A percentile compares a stretch with the other conserved stretches of the same genome.
phyloP scores from a whole-genome alignment of 805 yeast genomes.

The Candida vartiovaarae region DNA sequence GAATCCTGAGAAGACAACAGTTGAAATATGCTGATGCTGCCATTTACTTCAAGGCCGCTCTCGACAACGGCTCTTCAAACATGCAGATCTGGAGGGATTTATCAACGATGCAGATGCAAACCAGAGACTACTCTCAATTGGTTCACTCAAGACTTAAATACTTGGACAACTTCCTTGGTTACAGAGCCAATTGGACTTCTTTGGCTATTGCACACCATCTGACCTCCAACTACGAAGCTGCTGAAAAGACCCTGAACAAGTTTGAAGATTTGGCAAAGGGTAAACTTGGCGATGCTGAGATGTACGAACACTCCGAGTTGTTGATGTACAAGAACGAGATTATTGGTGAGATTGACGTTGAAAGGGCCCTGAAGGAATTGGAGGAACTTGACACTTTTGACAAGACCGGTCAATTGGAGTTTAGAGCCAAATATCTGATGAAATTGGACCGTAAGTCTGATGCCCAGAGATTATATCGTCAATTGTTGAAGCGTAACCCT shows the following conservation, averaged over 20 bases:
- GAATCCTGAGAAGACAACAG: conserved; percentile 68
- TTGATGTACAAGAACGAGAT: conserved; percentile 64
- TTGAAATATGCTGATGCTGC: conserved; percentile 71
- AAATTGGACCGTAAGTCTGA: conserved; percentile 50
- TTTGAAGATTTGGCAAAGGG: conserved; percentile 73
- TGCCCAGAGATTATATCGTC: conserved; percentile 63
- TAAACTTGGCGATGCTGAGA: conserved; percentile 57
- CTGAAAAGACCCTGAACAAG: conserved; percentile 63
- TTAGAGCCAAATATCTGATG: conserved; percentile 56
- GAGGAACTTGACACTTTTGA: conserved; percentile 49
- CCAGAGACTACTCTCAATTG: conserved; percentile 61
- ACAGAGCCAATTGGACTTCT: conserved; percentile 86
- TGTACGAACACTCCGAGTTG: conserved; percentile 77
- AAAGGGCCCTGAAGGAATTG: conserved; percentile 50
- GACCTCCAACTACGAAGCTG: conserved; percentile 56
- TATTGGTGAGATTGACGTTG: conserved; percentile 45
- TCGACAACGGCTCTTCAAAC: conserved; percentile 73
- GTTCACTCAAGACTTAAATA: conserved; percentile 58
- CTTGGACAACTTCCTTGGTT: conserved; percentile 71
- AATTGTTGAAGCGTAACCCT: conserved; percentile 77
- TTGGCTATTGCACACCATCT: conserved; percentile 82
- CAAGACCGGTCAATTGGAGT: conserved; percentile 54
- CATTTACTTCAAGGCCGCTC: conserved; percentile 67
- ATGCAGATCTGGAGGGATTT: conserved; percentile 76
- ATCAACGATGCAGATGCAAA: conserved; percentile 71